A percentile compares a stretch with the other conserved stretches of the same genome.
Conservation (phyloP, 2,329 filamentous ascomycete genomes). For the Neonectria ditissima region DNA sequence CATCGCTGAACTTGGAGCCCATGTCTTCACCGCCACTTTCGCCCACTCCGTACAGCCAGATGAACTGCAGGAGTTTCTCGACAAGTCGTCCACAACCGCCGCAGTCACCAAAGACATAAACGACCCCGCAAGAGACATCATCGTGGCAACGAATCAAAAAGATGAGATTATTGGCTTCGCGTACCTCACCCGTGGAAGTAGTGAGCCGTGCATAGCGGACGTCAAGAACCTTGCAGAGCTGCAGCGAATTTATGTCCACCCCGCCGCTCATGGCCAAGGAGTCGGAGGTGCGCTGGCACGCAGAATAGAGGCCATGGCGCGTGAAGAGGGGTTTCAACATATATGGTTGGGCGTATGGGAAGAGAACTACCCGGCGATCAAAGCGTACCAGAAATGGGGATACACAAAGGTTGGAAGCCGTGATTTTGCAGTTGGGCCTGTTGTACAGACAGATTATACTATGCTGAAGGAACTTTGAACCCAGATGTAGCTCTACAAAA, state of each 20-base stretch:
- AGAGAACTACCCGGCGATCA: constrained; percentile 54
- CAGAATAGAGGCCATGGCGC: constrained; percentile 49
- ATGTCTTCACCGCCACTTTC: constrained; percentile 55
- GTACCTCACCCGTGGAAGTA: constrained; percentile 51
- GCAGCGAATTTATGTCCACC: constrained; percentile 57
- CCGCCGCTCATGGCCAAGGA: constrained; percentile 51
- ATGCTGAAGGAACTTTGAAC: constrained; percentile 49
- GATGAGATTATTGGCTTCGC: constrained; percentile 54
- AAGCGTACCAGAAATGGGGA: constrained; percentile 55
- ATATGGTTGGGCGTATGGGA: constrained; percentile 63
- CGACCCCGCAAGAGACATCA: constrained; percentile 42
- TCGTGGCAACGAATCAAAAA: constrained; percentile 36
- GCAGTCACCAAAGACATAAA: constrained; percentile 44
- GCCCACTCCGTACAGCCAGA: constrained; percentile 54
- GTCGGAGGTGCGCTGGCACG: constrained; percentile 50
- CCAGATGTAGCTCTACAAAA: no score
- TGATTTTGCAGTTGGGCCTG: constrained; percentile 55
- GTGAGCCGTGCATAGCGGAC: constrained; percentile 53
- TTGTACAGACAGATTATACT: constrained; percentile 57
- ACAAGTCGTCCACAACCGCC: constrained; percentile 51
- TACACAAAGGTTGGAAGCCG: constrained; percentile 55
- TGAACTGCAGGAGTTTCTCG: constrained; percentile 54
- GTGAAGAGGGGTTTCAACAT: constrained; percentile 50
- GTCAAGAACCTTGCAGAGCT: constrained; percentile 52
- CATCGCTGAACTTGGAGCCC: constrained; percentile 50